phyloP scores from a whole-genome alignment of 371 early-diverging fungal genomes.

The Rhizopus microsporus region DNA sequence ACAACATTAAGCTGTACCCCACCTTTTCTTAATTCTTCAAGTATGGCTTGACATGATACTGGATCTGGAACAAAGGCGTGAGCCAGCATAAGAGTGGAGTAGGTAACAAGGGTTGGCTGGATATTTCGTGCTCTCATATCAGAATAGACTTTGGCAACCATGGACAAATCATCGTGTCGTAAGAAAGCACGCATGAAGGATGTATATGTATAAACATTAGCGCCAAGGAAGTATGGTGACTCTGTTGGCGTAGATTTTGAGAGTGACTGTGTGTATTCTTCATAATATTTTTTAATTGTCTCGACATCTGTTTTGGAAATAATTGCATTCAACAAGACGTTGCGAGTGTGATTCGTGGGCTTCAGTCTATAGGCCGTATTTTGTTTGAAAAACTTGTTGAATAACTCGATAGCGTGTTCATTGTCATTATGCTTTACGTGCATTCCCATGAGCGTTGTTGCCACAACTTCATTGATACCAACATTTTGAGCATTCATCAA shows the following conservation, averaged over 20 bases:
- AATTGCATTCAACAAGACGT: constrained; percentile 43
- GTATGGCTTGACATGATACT: constrained; percentile 34
- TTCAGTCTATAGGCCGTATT: background rate
- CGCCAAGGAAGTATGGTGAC: constrained; percentile 20
- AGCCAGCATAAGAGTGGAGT: constrained; percentile 46
- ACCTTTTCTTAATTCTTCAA: constrained; percentile 30
- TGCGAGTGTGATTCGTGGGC: constrained; percentile 37
- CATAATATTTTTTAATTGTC: constrained; percentile 31
- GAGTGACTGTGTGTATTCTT: constrained; percentile 24
- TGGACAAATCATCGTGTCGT: constrained; percentile 33
- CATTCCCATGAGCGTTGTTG: constrained; percentile 48
- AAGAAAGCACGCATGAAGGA: constrained; percentile 54
- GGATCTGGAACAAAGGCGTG: constrained; percentile 51
- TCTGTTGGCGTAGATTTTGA: constrained; percentile 4
- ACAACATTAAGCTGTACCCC: constrained; percentile 35
- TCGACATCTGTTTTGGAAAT: constrained; percentile 25
- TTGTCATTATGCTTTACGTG: constrained; percentile 51
- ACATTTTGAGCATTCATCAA: constrained; percentile 33
- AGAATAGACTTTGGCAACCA: constrained; percentile 43
- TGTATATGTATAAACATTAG: constrained; percentile 45
- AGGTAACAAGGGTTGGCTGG: constrained; percentile 44
- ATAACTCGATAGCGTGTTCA: constrained; percentile 35
- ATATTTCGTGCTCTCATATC: constrained; percentile 40
- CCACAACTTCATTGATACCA: constrained; percentile 32
- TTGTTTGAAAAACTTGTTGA: constrained; percentile 32